phyloP scores from a whole-genome alignment of 805 yeast species.

The Candida piceae region DNA sequence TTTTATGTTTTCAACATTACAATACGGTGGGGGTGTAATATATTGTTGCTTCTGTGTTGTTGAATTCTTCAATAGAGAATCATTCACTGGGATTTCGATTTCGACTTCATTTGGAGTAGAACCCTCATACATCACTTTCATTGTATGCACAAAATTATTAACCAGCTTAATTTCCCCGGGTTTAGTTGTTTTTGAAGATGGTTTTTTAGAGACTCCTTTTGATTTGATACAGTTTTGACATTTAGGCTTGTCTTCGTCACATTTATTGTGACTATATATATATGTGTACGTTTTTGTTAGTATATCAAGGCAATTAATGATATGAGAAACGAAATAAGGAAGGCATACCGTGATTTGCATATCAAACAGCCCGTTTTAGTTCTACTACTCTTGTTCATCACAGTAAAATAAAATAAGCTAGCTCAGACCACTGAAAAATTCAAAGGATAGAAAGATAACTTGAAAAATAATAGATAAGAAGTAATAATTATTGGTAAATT shows the following conservation, averaged over 20 bases:
- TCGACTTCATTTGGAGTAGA: too few relatives aligned
- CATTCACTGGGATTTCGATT: too few relatives aligned
- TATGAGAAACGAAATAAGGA: background rate
- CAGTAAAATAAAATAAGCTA: too few relatives aligned
- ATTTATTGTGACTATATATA: slow-evolving; percentile 19
- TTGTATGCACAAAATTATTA: slow-evolving; percentile 2
- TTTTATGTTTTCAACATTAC: too few relatives aligned
- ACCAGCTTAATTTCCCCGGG: slow-evolving; percentile 1
- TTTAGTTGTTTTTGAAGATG: background rate
- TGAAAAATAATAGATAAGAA: too few relatives aligned
- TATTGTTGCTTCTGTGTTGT: too few relatives aligned
- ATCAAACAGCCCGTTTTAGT: background rate
- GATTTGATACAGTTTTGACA: slow-evolving; percentile 38
- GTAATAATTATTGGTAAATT: too few relatives aligned
- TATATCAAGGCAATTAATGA: background rate
- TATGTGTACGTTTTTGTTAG: too few relatives aligned
- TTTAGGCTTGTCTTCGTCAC: slow-evolving; percentile 42
- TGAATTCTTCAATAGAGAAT: too few relatives aligned
- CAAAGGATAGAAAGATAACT: too few relatives aligned
- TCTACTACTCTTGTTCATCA: background rate
- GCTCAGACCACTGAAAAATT: too few relatives aligned
- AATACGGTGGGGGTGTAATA: too few relatives aligned
- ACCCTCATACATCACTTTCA: background rate
- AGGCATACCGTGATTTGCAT: background rate
- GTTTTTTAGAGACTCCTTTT: slow-evolving; percentile 28